These are phyloP conservation scores for Debaryomyces hansenii DNA, from an alignment of 805 yeast species.

Conservation along the genomic window DNA sequence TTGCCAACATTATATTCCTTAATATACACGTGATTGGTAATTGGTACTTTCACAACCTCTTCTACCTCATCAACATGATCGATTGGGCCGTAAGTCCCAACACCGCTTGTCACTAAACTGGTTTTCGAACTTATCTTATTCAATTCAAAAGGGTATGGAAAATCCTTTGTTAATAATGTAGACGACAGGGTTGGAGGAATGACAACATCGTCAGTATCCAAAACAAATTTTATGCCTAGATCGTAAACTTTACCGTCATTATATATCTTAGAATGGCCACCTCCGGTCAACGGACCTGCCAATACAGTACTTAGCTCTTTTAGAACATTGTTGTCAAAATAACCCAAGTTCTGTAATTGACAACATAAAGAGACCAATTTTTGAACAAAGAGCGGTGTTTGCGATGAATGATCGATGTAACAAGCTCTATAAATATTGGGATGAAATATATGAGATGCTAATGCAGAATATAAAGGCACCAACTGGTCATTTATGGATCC, in stretches of 20 bases:
- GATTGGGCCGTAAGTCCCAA: conserved; percentile 15
- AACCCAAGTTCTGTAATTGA: conserved; percentile 72
- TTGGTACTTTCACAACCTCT: conserved; percentile 21
- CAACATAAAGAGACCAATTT: conserved; percentile 73
- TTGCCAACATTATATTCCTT: conserved; percentile 60
- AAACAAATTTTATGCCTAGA: conserved; percentile 68
- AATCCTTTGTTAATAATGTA: not conserved
- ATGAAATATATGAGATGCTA: conserved; percentile 78
- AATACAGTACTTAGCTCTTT: conserved; percentile 71
- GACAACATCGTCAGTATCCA: conserved; percentile 68
- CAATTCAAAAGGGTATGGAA: not conserved
- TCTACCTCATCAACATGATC: conserved; percentile 3
- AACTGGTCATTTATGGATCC: conserved; percentile 93
- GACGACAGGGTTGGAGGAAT: conserved; percentile 25
- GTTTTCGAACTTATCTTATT: conserved; percentile 2
- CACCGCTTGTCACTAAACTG: conserved; percentile 17
- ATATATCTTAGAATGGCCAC: conserved; percentile 90
- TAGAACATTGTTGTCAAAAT: conserved; percentile 80
- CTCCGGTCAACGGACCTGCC: conserved; percentile 92
- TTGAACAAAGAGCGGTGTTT: conserved; percentile 76
- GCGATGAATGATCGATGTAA: conserved; percentile 79
- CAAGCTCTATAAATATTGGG: conserved; percentile 90
- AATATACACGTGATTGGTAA: conserved; percentile 35
- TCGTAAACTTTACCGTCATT: conserved; percentile 84
- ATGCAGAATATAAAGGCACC: conserved; percentile 88